phyloP scores from a whole-genome alignment of 305 asterid species.

The Plantago rigida region DNA sequence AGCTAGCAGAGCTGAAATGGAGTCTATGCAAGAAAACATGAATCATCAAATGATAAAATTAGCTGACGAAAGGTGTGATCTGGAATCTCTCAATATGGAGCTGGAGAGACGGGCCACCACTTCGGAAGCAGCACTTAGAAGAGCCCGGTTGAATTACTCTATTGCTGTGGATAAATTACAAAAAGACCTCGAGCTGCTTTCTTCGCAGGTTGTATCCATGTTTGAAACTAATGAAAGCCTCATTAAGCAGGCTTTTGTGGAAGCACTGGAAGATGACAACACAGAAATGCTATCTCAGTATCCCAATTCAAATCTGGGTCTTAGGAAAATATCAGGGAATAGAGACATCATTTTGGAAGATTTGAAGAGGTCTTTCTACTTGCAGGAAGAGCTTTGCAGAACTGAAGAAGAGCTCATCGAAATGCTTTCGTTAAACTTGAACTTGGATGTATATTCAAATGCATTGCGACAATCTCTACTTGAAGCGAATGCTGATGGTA shows the following conservation, averaged over 20 bases:
- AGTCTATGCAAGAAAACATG: conserved; percentile 53
- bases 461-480: conserved; percentile 48
- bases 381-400: conserved; percentile 72
- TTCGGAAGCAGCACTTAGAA: conserved; percentile 76
- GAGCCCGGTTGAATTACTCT: conserved; percentile 92
- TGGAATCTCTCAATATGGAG: conserved; percentile 62
- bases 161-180: conserved; percentile 92
- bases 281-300: conserved; percentile 26
- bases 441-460: conserved; percentile 72
- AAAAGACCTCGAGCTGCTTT: conserved; percentile 89
- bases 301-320: conserved; percentile 36
- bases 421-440: conserved; percentile 57
- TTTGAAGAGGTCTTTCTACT: conserved; percentile 62
- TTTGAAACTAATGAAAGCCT: conserved; percentile 78
- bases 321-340: conserved; percentile 44
- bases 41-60: conserved; percentile 47
- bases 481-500: conserved; percentile 46
- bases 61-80: conserved; percentile 53
- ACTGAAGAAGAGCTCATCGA: conserved; percentile 75
- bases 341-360: conserved; percentile 77
- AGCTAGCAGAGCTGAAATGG: conserved; percentile 58
- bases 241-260: conserved; percentile 70
- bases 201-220: conserved; percentile 90
- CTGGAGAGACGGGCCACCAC: conserved; percentile 67
- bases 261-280: conserved; percentile 44